These are phyloP conservation scores for Graphilbum sp. DNA, from an alignment of 2,329 filamentous ascomycete genomes.

Conservation along the genomic window DNA sequence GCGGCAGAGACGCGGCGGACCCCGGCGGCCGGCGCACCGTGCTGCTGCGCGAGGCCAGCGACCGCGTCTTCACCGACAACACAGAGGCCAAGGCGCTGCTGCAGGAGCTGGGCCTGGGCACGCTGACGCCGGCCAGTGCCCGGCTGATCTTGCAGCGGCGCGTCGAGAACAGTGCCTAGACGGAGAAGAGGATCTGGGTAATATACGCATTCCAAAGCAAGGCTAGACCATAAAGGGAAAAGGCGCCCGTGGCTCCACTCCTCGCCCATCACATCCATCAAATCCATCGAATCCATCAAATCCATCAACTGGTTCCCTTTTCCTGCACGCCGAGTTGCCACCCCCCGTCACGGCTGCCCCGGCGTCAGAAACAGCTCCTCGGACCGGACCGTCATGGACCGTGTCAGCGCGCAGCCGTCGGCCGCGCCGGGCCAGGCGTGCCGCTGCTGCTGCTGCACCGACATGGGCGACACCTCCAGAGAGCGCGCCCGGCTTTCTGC, in stretches of 20 bases:
- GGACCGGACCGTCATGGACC: conserved; percentile 23
- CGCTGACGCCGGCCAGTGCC: conserved; percentile 47
- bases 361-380: conserved; percentile 22
- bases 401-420: conserved; percentile 13
- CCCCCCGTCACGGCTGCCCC: too few species aligned
- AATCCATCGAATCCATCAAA: too few species aligned
- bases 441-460: conserved; percentile 9
- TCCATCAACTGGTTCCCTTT: too few species aligned
- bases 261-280: too few species aligned
- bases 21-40: too few species aligned
- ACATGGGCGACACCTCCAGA: conserved; percentile 4
- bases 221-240: too few species aligned
- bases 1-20: too few species aligned
- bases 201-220: too few species aligned
- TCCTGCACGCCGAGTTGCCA: too few species aligned
- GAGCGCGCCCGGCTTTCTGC: not conserved
- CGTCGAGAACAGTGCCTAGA: conserved; percentile 37
- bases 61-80: conserved; percentile 41
- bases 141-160: conserved; percentile 49
- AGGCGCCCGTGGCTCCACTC: too few species aligned
- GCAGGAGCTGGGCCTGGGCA: conserved; percentile 42
- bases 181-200: too few species aligned
- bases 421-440: conserved; percentile 8
- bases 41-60: conserved; percentile 35
- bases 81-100: conserved; percentile 41